phyloP scores from a whole-genome alignment of 2,329 filamentous ascomycete genomes.

The Hymenoscyphus fructigenus region DNA sequence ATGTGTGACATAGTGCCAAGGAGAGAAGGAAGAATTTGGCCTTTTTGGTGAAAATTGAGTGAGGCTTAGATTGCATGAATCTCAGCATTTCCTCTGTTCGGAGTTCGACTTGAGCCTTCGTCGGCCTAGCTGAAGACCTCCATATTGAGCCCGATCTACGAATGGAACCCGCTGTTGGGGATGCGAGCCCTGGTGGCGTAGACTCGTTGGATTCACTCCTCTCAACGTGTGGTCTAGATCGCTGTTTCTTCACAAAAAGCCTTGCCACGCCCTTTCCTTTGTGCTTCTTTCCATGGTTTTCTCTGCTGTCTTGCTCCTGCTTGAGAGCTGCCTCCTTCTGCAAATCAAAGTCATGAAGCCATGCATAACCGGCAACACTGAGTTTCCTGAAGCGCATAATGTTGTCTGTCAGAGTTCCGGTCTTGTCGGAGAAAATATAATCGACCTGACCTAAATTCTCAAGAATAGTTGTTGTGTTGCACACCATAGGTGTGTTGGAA shows the following conservation, averaged over 20 bases:
- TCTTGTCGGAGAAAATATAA: constrained; percentile 93
- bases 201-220: constrained; percentile 3
- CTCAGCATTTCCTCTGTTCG: constrained; percentile 73
- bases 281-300: constrained; percentile 14
- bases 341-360: constrained; percentile 75
- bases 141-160: constrained; percentile 33
- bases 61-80: constrained; percentile 73
- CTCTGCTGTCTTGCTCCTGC: constrained; percentile 11
- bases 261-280: constrained; percentile 30
- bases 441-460: constrained; percentile 89
- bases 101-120: constrained; percentile 52
- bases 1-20: constrained; percentile 87
- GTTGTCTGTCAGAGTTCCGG: constrained; percentile 90
- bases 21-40: constrained; percentile 81
- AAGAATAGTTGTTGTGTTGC: constrained; percentile 91
- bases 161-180: constrained; percentile 13
- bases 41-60: constrained; percentile 74
- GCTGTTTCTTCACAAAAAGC: constrained; percentile 21
- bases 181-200: constrained; percentile 6
- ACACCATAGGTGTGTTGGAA: constrained; percentile 81
- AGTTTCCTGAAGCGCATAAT: constrained; percentile 94
- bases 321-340: constrained; percentile 30
- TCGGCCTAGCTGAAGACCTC: constrained; percentile 34
- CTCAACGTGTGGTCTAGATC: neutral
- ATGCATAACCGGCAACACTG: constrained; percentile 84